Conservation (phyloP, 306 rosid genomes). For the Vigna radiata region DNA sequence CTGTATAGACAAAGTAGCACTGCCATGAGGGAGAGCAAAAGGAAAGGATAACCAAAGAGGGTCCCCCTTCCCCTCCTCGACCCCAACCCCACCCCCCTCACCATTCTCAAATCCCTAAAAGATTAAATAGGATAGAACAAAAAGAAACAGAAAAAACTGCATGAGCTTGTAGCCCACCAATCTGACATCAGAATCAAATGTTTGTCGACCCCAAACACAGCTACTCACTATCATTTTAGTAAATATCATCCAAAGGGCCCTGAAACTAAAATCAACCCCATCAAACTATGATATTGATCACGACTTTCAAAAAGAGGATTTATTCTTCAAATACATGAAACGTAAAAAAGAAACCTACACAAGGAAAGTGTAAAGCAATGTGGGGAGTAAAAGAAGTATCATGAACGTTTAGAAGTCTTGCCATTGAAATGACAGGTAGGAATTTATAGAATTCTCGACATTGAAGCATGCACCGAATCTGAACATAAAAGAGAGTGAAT, state of each 20-base stretch:
- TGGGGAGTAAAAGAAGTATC: constrained; percentile 14
- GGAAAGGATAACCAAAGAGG: constrained; percentile 21
- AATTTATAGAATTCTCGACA: constrained; percentile 28
- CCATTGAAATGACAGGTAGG: constrained; percentile 29
- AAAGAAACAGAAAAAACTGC: neutral
- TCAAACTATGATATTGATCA: neutral
- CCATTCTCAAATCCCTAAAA: neutral
- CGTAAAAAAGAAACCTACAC: constrained; percentile 21
- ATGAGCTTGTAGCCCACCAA: constrained; percentile 19
- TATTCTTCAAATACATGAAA: constrained; percentile 25
- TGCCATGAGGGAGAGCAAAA: neutral
- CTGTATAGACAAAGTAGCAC: neutral
- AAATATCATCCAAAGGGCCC: constrained; percentile 4
- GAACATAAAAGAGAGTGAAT: constrained; percentile 39
- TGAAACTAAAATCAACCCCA: constrained; percentile 11
- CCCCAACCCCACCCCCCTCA: neutral
- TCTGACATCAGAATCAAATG: constrained; percentile 26
- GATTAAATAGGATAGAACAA: neutral
- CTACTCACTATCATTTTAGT: neutral
- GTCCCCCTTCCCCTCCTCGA: neutral
- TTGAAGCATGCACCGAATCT: constrained; percentile 29
- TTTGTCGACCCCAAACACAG: constrained; percentile 6
- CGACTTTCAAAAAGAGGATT: constrained; percentile 1
- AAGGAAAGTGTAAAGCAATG: constrained; percentile 24
- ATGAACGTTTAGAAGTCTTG: constrained; percentile 28